A percentile compares a stretch with the other conserved stretches of the same genome.
Conservation (phyloP, 2,329 filamentous ascomycete species). For the Gremmenia infestans region DNA sequence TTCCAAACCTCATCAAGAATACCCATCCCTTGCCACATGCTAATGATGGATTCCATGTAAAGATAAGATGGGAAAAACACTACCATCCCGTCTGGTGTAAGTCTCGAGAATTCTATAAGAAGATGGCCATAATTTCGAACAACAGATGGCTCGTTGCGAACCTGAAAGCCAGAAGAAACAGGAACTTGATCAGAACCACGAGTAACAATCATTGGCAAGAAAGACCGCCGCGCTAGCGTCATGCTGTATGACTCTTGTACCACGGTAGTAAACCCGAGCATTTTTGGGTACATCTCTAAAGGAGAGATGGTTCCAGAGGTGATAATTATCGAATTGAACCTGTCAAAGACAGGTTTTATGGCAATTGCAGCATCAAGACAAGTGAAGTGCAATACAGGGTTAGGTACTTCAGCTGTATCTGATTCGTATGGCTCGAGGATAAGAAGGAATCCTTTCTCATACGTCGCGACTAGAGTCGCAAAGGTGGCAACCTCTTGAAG, state of each 20-base stretch:
- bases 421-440: conserved; percentile 98
- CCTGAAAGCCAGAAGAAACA: conserved; percentile 90
- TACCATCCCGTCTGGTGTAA: conserved; percentile 96
- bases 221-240: conserved; percentile 91
- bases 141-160: conserved; percentile 93
- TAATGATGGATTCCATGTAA: conserved; percentile 99
- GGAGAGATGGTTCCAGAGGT: conserved; percentile 97
- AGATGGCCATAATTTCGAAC: conserved; percentile 94
- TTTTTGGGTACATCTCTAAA: conserved; percentile 97
- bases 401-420: conserved; percentile 89
- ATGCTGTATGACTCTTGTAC: conserved; percentile 97
- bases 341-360: conserved; percentile 94
- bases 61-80: conserved; percentile 98
- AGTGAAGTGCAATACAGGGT: conserved; percentile 94
- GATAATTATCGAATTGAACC: conserved; percentile 97
- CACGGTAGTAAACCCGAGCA: conserved; percentile 89
- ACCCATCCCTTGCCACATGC: conserved; percentile 98
- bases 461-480: conserved; percentile 90
- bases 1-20: conserved; percentile 98
- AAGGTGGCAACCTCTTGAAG: conserved; percentile 97
- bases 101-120: conserved; percentile 88
- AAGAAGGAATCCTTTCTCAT: conserved; percentile 91
- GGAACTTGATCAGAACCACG: conserved; percentile 89
- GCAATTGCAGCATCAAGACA: conserved; percentile 96
- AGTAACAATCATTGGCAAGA: conserved; percentile 96